A percentile compares a stretch with the other conserved stretches of the same genome.
phyloP scores from a whole-genome alignment of 164 flowering plant species.

The Aristolochia contorta region DNA sequence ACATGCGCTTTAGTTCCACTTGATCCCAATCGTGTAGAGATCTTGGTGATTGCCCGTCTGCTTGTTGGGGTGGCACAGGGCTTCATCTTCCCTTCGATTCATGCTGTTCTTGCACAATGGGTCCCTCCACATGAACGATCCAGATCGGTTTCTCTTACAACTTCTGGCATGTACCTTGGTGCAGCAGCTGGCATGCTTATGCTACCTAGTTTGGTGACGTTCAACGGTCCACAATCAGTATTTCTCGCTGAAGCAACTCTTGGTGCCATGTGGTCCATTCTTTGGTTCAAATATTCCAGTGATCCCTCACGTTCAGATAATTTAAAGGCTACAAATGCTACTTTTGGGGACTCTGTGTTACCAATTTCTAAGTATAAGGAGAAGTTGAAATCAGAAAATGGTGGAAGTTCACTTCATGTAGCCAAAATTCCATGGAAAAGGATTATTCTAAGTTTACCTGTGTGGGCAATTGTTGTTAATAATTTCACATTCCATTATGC shows the following conservation, averaged over 20 bases:
- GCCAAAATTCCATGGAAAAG: constrained; percentile 65
- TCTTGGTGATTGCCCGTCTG: constrained; percentile 65
- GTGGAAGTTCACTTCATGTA: constrained; percentile 8
- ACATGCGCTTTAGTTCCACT: constrained; percentile 68
- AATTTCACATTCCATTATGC: constrained; percentile 15
- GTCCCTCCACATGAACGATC: constrained; percentile 95
- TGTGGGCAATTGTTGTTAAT: constrained; percentile 87
- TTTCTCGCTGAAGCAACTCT: constrained; percentile 67
- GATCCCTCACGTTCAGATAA: constrained; percentile 80
- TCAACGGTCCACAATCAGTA: constrained; percentile 67
- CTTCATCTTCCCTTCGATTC: constrained; percentile 90
- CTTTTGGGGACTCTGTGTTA: constrained; percentile 60
- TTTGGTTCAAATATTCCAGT: constrained; percentile 65
- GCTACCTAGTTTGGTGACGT: constrained; percentile 72
- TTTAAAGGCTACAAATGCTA: constrained; percentile 67
- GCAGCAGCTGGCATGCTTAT: constrained; percentile 84
- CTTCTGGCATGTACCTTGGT: constrained; percentile 94
- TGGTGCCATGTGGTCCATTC: constrained; percentile 68
- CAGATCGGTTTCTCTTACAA: constrained; percentile 87
- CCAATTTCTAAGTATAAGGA: constrained; percentile 17
- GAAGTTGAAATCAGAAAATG: constrained; percentile 37
- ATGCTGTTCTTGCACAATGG: constrained; percentile 89
- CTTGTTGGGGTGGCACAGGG: constrained; percentile 94
- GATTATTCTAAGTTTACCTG: constrained; percentile 54
- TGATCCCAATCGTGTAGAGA: constrained; percentile 44